These are phyloP conservation scores for Vigna mungo DNA, from an alignment of 306 rosid genomes.

Conservation along the genomic window DNA sequence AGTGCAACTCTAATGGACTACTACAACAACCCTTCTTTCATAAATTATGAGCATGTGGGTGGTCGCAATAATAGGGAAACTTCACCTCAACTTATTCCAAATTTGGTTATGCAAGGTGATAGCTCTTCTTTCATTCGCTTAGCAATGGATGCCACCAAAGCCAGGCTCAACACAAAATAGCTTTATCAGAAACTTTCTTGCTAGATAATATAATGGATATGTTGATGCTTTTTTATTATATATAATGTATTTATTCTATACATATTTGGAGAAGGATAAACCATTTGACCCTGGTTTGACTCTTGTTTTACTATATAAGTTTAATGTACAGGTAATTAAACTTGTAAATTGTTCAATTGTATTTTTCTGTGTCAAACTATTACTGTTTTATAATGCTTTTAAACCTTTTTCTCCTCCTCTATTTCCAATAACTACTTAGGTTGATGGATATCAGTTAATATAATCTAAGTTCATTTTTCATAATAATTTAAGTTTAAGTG, in stretches of 20 bases:
- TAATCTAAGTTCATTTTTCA: too few relatives aligned
- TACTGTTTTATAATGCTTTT: slow-evolving; percentile 17
- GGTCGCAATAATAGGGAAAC: slow-evolving; percentile 55
- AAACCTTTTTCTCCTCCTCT: neutral
- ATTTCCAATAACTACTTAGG: too few relatives aligned
- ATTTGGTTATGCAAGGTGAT: slow-evolving; percentile 82
- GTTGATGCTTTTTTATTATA: slow-evolving; percentile 33
- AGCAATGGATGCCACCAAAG: slow-evolving; percentile 72
- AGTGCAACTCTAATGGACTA: slow-evolving; percentile 56
- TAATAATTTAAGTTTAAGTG: too few relatives aligned
- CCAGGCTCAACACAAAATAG: slow-evolving; percentile 60
- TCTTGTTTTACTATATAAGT: slow-evolving; percentile 30
- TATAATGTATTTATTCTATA: slow-evolving; percentile 37
- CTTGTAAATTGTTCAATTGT: slow-evolving; percentile 11
- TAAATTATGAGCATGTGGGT: slow-evolving; percentile 58
- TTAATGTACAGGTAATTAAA: slow-evolving; percentile 42
- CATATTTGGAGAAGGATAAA: neutral
- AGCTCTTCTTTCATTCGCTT: slow-evolving; percentile 66
- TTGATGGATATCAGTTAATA: too few relatives aligned
- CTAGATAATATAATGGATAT: slow-evolving; percentile 2
- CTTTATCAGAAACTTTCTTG: slow-evolving; percentile 34
- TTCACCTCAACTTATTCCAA: slow-evolving; percentile 74
- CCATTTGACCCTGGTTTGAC: slow-evolving; percentile 6
- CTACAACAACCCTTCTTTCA: slow-evolving; percentile 56
- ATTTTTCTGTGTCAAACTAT: slow-evolving; percentile 15